Evolutionary conservation across 345 rosid species (phyloP), one percentile per base, ranked within the genome.

Genomic region (Populus deltoides): DNA sequence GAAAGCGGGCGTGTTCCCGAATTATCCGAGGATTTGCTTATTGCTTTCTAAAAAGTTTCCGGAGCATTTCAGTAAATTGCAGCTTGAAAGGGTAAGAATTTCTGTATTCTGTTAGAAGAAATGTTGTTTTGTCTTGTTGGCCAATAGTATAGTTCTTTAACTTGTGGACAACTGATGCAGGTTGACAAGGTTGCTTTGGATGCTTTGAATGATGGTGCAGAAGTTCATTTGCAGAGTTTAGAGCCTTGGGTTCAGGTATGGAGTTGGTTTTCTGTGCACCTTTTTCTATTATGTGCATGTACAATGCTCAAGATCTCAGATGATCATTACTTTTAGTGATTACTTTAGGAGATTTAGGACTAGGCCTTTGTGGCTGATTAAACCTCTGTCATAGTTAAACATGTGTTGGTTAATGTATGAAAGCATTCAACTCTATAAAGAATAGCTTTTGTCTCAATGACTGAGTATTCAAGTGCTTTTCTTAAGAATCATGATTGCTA

Each of bases 211-310:
- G 97, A 91, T 75, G 84, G 87, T 74, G 97, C 95, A 74, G 99
- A 92, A 84, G 85, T 92, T 86, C 93, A 96, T 86, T 85, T 96
- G 82, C 98, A 90, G 87, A 89, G 90, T 83, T 89, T 96, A 90
- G 98, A 96, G 81, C 98, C 97, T 78, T 96, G 99, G 99, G 77
- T 96, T 81, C 98, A 94, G 95, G 98, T 96, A 74, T 18, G 45
- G 57, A 73, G 16, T 51, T 31, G 47, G n/a, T 65, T 17, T 38
- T 29, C 74, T 55, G n/a, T n/a, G 22, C 62, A 15, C 71, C 36
- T 38, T 70, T 72, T 43, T 73, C 27, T 53, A 4, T 22, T 24
- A 41, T 53, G 24, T 39, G 45, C 55, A 59, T 66, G 18, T 22
- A 24, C 20, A 35, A 61, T 55, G n/a, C 65, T 68, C 66, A 62